These are phyloP conservation scores for Fusarium chlamydosporum DNA, from an alignment of 2,329 filamentous ascomycete species.

Conservation along the genomic window DNA sequence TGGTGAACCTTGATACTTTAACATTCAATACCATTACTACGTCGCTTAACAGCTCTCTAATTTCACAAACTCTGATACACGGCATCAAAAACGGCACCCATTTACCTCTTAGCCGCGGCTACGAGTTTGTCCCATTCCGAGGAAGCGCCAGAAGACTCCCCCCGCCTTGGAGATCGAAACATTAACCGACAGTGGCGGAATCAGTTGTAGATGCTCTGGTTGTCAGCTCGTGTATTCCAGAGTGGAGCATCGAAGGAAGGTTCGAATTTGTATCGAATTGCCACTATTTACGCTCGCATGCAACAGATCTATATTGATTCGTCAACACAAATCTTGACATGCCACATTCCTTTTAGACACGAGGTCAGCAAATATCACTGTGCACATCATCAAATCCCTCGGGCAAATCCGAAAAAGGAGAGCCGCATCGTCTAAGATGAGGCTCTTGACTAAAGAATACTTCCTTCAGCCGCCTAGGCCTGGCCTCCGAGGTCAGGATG, in stretches of 20 bases:
- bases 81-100: slow-evolving; percentile 22
- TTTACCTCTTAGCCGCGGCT: slow-evolving; percentile 28
- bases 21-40: background rate
- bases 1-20: background rate
- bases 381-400: slow-evolving; percentile 25
- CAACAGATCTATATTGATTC: slow-evolving; percentile 29
- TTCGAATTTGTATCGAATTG: slow-evolving; percentile 17
- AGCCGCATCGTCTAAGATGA: slow-evolving; percentile 40
- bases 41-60: slow-evolving; percentile 9
- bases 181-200: slow-evolving; percentile 16
- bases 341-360: slow-evolving; percentile 23
- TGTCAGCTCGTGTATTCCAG: slow-evolving; percentile 29
- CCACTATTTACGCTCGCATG: slow-evolving; percentile 34
- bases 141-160: slow-evolving; percentile 34
- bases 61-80: slow-evolving; percentile 16
- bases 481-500: slow-evolving; percentile 22
- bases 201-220: slow-evolving; percentile 20
- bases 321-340: slow-evolving; percentile 13
- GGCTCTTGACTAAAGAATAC: slow-evolving; percentile 31
- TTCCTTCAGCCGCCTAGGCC: slow-evolving; percentile 9
- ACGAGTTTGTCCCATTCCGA: slow-evolving; percentile 29
- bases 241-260: slow-evolving; percentile 34
- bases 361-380: slow-evolving; percentile 24
- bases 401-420: slow-evolving; percentile 38
- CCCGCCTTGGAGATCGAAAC: slow-evolving; percentile 29